Percentiles rank a stretch among this genome's conserved stretches.
Evolutionary conservation across 176 grass and related monocot species (phyloP).

Genomic region (Musa troglodytarum): DNA sequence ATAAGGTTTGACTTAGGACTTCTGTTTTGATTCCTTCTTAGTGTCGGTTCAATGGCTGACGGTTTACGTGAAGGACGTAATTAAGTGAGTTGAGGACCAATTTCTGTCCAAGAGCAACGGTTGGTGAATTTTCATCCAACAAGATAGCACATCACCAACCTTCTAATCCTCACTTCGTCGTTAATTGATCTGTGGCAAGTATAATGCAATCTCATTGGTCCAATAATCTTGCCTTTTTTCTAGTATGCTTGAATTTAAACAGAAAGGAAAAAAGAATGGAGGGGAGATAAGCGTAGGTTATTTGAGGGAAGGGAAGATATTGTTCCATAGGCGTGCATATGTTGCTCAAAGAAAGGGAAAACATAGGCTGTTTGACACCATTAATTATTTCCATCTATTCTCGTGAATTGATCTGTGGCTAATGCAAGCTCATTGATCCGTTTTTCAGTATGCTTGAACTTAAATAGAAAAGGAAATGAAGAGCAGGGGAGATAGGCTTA

Average conservation of each 20-base stretch:
- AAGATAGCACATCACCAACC: too few species aligned
- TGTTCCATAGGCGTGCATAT: not conserved
- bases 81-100: too few species aligned
- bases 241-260: not conserved
- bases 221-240: not conserved
- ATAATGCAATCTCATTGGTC: not conserved
- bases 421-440: not conserved
- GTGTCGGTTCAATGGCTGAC: too few species aligned
- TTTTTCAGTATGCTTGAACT: not conserved
- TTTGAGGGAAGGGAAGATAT: not conserved
- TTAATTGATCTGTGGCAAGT: not conserved
- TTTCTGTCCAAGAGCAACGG: too few species aligned
- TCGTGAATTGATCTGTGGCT: too few species aligned
- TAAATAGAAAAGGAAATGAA: not conserved
- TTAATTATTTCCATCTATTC: not conserved
- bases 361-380: not conserved
- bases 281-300: not conserved
- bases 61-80: too few species aligned
- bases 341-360: not conserved
- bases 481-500: not conserved
- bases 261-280: not conserved
- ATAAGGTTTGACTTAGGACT: not conserved
- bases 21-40: not conserved
- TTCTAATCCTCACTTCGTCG: too few species aligned
- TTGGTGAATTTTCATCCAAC: too few species aligned